Percentiles rank a stretch among this genome's conserved stretches.
Conservation (phyloP, 257 asterid genomes). For the Scutellaria minor region DNA sequence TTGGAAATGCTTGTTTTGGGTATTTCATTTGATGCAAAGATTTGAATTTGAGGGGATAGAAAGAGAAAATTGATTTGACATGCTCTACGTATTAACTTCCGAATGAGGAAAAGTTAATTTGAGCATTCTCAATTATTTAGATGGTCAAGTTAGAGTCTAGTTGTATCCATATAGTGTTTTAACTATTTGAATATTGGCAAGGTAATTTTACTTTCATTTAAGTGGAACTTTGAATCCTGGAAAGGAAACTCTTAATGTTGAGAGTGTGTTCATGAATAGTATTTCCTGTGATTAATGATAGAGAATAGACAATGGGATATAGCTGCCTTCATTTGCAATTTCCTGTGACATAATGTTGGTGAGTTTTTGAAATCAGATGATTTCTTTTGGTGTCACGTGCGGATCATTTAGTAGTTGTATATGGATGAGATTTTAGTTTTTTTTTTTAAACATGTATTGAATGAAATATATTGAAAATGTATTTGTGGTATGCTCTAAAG, state of each 20-base stretch:
- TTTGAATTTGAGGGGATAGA: not conserved
- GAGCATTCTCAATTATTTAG: constrained; percentile 1
- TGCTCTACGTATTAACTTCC: not conserved
- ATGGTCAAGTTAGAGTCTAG: constrained; percentile 3
- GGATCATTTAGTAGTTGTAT: constrained; percentile 13
- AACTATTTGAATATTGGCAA: constrained; percentile 2
- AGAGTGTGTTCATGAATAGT: not conserved
- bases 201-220: not conserved
- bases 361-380: not conserved
- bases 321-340: constrained; percentile 1
- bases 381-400: not conserved
- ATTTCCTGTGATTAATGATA: not conserved
- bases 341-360: not conserved
- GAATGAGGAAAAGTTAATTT: not conserved
- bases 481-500: not conserved
- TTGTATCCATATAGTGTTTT: constrained; percentile 11
- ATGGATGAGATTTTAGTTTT: constrained; percentile 2
- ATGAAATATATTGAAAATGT: not conserved
- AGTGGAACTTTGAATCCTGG: not conserved
- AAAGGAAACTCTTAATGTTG: not conserved
- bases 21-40: not conserved
- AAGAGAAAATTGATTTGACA: not conserved
- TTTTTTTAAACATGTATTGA: no score
- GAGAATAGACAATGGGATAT: not conserved
- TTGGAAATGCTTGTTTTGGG: not conserved